phyloP scores from a whole-genome alignment of 2,329 filamentous ascomycete species.

The Alternaria alternata region DNA sequence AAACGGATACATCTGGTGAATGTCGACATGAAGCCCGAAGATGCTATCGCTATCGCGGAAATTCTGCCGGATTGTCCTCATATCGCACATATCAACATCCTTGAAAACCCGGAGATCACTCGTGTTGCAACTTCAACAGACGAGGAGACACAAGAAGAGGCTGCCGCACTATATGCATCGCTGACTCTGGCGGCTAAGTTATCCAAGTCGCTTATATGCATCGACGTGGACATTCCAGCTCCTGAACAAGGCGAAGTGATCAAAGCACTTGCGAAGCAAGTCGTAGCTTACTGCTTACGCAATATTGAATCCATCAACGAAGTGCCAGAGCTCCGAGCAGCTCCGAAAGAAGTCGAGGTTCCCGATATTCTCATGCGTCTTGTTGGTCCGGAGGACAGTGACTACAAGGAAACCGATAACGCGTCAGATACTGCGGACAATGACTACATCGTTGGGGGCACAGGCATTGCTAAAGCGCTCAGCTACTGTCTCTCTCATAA shows the following conservation, averaged over 20 bases:
- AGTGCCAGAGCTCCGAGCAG: slow-evolving; percentile 63
- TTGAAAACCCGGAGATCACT: slow-evolving; percentile 79
- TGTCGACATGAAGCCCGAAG: slow-evolving; percentile 82
- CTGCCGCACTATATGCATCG: slow-evolving; percentile 91
- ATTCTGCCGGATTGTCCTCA: slow-evolving; percentile 83
- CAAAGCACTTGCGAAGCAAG: slow-evolving; percentile 89
- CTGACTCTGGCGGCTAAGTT: slow-evolving; percentile 87
- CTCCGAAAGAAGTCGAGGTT: slow-evolving; percentile 65
- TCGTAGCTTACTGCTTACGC: slow-evolving; percentile 91
- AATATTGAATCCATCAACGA: slow-evolving; percentile 86
- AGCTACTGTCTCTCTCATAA: slow-evolving; percentile 89
- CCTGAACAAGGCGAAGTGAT: slow-evolving; percentile 87
- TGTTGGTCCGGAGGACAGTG: slow-evolving; percentile 72
- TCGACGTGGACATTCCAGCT: slow-evolving; percentile 89
- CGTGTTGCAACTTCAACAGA: slow-evolving; percentile 77
- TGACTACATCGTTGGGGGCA: slow-evolving; percentile 95
- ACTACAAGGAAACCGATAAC: slow-evolving; percentile 63
- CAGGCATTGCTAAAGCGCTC: slow-evolving; percentile 92
- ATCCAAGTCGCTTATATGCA: slow-evolving; percentile 81
- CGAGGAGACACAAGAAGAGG: slow-evolving; percentile 86
- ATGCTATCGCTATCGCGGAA: slow-evolving; percentile 90
- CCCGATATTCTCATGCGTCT: slow-evolving; percentile 88
- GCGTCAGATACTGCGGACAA: slow-evolving; percentile 80
- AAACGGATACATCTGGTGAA: slow-evolving; percentile 89
- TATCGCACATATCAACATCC: slow-evolving; percentile 84